These are phyloP conservation scores for Lanmaoa pseudosensibilis DNA, from an alignment of 768 basidiomycete species.

Conservation along the genomic window DNA sequence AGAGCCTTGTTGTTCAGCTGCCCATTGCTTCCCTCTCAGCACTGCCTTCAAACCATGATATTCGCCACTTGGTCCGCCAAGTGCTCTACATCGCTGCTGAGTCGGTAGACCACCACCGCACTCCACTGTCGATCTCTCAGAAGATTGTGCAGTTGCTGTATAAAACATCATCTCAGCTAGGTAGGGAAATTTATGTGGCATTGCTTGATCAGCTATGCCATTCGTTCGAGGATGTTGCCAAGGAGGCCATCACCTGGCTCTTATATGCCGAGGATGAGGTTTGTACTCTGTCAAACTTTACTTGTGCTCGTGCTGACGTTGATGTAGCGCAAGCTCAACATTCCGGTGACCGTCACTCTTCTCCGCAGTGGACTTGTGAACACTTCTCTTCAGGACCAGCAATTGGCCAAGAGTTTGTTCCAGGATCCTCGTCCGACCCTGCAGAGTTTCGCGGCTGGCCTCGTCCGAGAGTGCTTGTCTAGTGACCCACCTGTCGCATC, in stretches of 20 bases:
- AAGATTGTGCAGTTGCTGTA: slow-evolving; percentile 95
- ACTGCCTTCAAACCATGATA: slow-evolving; percentile 81
- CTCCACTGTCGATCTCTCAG: slow-evolving; percentile 90
- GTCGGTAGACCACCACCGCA: slow-evolving; percentile 77
- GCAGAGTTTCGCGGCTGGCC: slow-evolving; percentile 76
- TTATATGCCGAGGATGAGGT: slow-evolving; percentile 97
- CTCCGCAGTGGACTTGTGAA: slow-evolving; percentile 81
- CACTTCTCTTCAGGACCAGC: slow-evolving; percentile 78
- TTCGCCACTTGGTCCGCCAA: slow-evolving; percentile 81
- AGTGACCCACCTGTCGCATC: slow-evolving; percentile 78
- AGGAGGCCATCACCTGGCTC: slow-evolving; percentile 96
- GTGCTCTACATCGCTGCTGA: slow-evolving; percentile 81
- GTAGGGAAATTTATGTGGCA: slow-evolving; percentile 89
- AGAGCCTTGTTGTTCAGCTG: slow-evolving; percentile 76
- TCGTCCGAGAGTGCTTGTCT: slow-evolving; percentile 85
- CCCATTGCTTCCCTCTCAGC: slow-evolving; percentile 66
- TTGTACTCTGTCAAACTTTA: slow-evolving; percentile 23
- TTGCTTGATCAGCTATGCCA: slow-evolving; percentile 88
- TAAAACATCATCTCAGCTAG: slow-evolving; percentile 82
- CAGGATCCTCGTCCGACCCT: slow-evolving; percentile 76
- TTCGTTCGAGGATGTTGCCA: slow-evolving; percentile 87
- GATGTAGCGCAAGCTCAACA: slow-evolving; percentile 88
- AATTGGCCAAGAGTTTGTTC: slow-evolving; percentile 81
- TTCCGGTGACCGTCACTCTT: slow-evolving; percentile 88
- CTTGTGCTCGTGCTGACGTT: slow-evolving; percentile 7